These are phyloP conservation scores for Gamarada debralockiae DNA, from an alignment of 495 filamentous ascomycete genomes.

Conservation along the genomic window DNA sequence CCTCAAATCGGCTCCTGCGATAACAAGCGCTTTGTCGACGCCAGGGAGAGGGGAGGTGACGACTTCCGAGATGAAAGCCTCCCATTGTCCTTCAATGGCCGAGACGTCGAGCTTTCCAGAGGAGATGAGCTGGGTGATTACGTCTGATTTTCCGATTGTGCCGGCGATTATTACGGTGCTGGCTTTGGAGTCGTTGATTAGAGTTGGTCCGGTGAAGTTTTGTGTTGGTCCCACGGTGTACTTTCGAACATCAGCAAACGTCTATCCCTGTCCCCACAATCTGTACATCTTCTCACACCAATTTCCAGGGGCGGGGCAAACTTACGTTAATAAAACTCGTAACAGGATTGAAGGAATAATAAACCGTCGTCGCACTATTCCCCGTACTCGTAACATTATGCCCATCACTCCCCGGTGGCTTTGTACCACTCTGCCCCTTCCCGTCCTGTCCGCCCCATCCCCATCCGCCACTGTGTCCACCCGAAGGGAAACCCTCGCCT, in stretches of 20 bases:
- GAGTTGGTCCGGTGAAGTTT: conserved; percentile 41
- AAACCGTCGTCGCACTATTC: conserved; percentile 26
- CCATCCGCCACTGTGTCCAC: not conserved
- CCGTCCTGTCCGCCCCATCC: not conserved
- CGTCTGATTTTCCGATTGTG: conserved; percentile 57
- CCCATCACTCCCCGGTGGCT: not conserved
- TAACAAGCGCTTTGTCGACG: conserved; percentile 57
- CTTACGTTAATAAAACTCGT: conserved; percentile 45
- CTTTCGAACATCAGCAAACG: conserved; percentile 21
- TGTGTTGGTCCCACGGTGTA: conserved; percentile 37
- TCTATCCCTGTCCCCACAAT: not conserved
- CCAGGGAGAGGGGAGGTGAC: conserved; percentile 56
- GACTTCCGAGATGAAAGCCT: conserved; percentile 59
- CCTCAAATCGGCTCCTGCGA: conserved; percentile 64
- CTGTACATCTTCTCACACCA: not conserved
- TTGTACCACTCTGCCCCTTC: not conserved
- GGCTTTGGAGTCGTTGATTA: conserved; percentile 33
- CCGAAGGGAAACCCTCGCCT: not conserved
- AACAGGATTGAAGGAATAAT: conserved; percentile 39
- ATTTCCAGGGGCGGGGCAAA: not conserved
- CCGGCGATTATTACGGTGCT: conserved; percentile 64
- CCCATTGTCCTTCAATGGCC: conserved; percentile 60
- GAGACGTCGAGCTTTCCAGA: conserved; percentile 52
- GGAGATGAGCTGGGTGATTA: conserved; percentile 53
- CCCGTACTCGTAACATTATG: conserved; percentile 4